Percentiles rank a stretch among this genome's conserved stretches.
These are phyloP conservation scores for Mytilinidion resinicola DNA, from an alignment of 495 filamentous ascomycete genomes.

Conservation along the genomic window DNA sequence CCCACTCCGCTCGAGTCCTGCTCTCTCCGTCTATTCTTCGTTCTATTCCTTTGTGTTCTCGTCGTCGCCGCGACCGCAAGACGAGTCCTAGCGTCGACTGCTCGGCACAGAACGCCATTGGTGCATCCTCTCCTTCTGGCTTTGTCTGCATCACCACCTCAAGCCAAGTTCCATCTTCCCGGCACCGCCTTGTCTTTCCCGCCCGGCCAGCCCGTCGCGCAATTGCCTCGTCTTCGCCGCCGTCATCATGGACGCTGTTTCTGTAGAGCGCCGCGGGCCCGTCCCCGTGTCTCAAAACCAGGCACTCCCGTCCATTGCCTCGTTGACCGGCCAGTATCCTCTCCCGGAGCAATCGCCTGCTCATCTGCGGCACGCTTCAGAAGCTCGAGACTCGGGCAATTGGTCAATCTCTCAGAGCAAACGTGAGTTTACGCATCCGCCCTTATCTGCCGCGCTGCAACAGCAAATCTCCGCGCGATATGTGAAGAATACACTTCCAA, in stretches of 20 bases:
- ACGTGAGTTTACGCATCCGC: constrained; percentile 20
- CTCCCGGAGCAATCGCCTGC: constrained; percentile 22
- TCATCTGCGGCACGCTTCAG: constrained; percentile 21
- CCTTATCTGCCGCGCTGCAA: background rate
- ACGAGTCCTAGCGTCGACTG: background rate
- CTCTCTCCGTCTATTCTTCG: background rate
- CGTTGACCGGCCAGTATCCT: constrained; percentile 20
- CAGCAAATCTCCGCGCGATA: background rate
- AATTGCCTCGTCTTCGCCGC: constrained; percentile 1
- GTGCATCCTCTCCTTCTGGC: background rate
- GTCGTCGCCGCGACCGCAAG: background rate
- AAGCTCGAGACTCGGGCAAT: constrained; percentile 32
- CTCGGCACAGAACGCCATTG: background rate
- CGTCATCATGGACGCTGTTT: constrained; percentile 14
- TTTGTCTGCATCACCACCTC: constrained; percentile 9
- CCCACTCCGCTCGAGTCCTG: too few relatives aligned
- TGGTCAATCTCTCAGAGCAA: constrained; percentile 34
- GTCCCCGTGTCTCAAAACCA: constrained; percentile 20
- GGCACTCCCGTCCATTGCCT: constrained; percentile 28
- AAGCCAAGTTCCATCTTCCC: background rate
- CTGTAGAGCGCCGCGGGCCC: constrained; percentile 13
- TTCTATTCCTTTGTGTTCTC: background rate
- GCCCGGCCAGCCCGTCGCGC: constrained; percentile 6
- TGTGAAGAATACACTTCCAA: background rate
- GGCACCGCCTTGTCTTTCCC: background rate